These are phyloP conservation scores for Pisolithus tinctorius DNA, from an alignment of 768 basidiomycete genomes.

Conservation along the genomic window DNA sequence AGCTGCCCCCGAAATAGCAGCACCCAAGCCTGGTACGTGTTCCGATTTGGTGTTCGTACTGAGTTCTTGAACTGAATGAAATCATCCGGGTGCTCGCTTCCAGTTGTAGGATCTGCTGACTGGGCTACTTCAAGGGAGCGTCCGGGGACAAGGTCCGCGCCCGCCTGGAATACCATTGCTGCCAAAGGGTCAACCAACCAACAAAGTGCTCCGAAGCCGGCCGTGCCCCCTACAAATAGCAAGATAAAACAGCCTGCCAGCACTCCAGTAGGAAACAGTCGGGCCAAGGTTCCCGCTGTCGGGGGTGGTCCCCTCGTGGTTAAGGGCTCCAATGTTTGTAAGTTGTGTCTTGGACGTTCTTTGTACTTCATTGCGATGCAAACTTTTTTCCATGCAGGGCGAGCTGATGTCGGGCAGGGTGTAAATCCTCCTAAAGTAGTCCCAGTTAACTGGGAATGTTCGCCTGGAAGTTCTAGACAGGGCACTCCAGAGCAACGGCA, in stretches of 20 bases:
- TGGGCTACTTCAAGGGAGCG: slow-evolving; percentile 18
- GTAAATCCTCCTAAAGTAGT: neutral
- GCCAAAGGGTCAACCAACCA: slow-evolving; percentile 11
- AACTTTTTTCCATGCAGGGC: slow-evolving; percentile 11
- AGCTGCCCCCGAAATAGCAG: slow-evolving; percentile 18
- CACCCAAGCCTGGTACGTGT: slow-evolving; percentile 28
- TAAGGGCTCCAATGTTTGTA: slow-evolving; percentile 24
- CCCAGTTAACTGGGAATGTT: slow-evolving; percentile 16
- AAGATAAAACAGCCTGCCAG: slow-evolving; percentile 11
- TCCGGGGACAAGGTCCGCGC: neutral
- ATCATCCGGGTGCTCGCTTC: neutral
- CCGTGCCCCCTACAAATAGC: slow-evolving; percentile 15
- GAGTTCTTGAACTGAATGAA: slow-evolving; percentile 6
- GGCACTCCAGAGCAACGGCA: slow-evolving; percentile 9
- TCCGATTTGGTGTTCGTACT: neutral
- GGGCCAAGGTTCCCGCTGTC: slow-evolving; percentile 16
- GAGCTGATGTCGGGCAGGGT: slow-evolving; percentile 2
- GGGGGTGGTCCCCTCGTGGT: slow-evolving; percentile 21
- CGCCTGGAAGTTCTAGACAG: slow-evolving; percentile 9
- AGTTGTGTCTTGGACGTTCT: slow-evolving; percentile 4
- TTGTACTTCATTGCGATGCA: neutral
- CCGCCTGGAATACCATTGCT: slow-evolving; percentile 10
- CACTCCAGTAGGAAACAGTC: slow-evolving; percentile 3
- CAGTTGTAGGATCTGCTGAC: slow-evolving; percentile 24
- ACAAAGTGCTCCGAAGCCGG: slow-evolving; percentile 3